These are phyloP conservation scores for Nannochloris sp. DNA, from an alignment of 139 green algal genomes.

Conservation along the genomic window DNA sequence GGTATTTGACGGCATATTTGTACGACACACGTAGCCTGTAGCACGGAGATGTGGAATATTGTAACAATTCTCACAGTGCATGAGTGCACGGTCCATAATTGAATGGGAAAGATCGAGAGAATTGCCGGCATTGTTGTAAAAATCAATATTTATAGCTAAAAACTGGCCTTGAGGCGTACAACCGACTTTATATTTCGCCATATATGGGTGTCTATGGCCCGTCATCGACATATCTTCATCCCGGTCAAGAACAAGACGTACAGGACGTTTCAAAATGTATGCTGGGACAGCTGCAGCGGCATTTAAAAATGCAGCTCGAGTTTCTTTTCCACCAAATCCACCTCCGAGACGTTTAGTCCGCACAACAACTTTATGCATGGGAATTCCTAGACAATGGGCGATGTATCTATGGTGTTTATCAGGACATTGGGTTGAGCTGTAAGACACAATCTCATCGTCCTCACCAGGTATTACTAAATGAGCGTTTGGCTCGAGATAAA, in stretches of 20 bases:
- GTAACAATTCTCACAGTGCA: slow-evolving; percentile 68
- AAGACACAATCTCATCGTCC: slow-evolving; percentile 68
- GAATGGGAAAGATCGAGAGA: slow-evolving; percentile 67
- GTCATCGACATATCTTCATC: slow-evolving; percentile 90
- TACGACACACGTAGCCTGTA: slow-evolving; percentile 57
- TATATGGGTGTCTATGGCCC: slow-evolving; percentile 83
- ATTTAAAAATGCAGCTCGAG: slow-evolving; percentile 68
- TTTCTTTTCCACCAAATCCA: slow-evolving; percentile 98
- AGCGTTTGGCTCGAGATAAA: slow-evolving; percentile 91
- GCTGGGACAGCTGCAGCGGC: slow-evolving; percentile 68
- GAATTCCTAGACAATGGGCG: slow-evolving; percentile 67
- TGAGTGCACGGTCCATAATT: slow-evolving; percentile 86
- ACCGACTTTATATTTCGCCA: slow-evolving; percentile 73
- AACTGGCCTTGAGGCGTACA: slow-evolving; percentile 57
- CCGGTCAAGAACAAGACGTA: slow-evolving; percentile 76
- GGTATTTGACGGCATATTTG: slow-evolving; percentile 86
- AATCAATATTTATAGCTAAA: slow-evolving; percentile 64
- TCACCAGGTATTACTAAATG: slow-evolving; percentile 76
- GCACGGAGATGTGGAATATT: slow-evolving; percentile 61
- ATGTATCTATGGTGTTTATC: slow-evolving; percentile 78
- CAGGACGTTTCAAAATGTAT: slow-evolving; percentile 56
- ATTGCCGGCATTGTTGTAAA: slow-evolving; percentile 89
- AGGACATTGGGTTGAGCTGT: slow-evolving; percentile 75
- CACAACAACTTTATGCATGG: slow-evolving; percentile 76
- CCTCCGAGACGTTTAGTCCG: slow-evolving; percentile 89